Evolutionary conservation across 768 basidiomycete genomes (phyloP).

Genomic region (Pulveroboletus sp.): DNA sequence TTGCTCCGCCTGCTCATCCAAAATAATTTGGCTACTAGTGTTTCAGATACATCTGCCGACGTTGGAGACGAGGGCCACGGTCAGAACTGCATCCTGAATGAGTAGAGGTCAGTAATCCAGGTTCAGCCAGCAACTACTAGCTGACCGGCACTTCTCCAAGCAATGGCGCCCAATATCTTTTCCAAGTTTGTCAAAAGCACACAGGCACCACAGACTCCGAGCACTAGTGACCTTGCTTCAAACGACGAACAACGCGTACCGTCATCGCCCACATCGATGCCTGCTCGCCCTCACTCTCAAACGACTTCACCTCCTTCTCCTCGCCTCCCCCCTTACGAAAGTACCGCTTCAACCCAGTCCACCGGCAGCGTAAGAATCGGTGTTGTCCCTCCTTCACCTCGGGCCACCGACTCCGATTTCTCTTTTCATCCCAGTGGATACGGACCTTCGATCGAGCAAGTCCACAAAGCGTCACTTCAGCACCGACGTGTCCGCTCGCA

Average conservation of each 20-base stretch:
- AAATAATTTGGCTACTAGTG: neutral
- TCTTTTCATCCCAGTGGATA: neutral
- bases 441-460: conserved; percentile 15
- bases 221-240: neutral
- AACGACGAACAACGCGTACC: neutral
- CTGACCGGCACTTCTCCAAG: neutral
- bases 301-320: conserved; percentile 9
- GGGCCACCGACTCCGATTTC: conserved; percentile 14
- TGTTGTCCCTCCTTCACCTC: conserved; percentile 28
- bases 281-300: conserved; percentile 7
- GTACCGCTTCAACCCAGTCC: conserved; percentile 10
- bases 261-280: neutral
- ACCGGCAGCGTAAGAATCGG: conserved; percentile 28
- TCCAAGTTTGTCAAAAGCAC: conserved; percentile 29
- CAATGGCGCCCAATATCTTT: conserved; percentile 29
- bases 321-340: neutral
- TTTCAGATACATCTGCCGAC: neutral
- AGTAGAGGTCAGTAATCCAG: conserved; percentile 1
- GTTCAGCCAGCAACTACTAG: neutral
- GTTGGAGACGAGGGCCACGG: neutral
- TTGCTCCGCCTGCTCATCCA: neutral
- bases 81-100: neutral
- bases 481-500: conserved; percentile 30
- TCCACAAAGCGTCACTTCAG: conserved; percentile 14
- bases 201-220: conserved; percentile 6